Base-by-base conservation (phyloP, 495 filamentous ascomycete species). In the Cetradonia linearis region DNA sequence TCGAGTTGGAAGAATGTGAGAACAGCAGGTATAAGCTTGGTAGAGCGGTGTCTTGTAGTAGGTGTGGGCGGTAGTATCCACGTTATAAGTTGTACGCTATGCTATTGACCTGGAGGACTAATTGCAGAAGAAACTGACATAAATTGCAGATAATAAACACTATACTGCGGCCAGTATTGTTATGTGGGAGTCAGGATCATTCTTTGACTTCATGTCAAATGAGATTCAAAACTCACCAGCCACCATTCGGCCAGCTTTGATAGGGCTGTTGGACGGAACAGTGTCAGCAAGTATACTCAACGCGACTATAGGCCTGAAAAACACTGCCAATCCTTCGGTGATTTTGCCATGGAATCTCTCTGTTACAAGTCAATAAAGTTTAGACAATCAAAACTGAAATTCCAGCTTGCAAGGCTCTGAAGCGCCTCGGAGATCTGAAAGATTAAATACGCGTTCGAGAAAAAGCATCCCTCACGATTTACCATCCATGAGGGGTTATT, bases 141-240 rank as follows among this genome's bases (percentile, higher is more conserved):
- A 28, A 28, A 4, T 49, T 36, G n/a, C 7, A 38, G 54, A 30
- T 27, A 2, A 56, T 25, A 10, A 25, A 2, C 38, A 4, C 1
- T 31, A 11, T 33, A 5, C 3, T 38, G 27, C 34, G 4, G n/a
- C 13, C 5, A 25, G 9, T 8, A 14, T 56, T 56, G 14, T 56
- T 20, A 42, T 56, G 8, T 56, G 54, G 54, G 23, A 56, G 28
- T 20, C 54, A 27, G 54, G 38, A 23, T 40, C 54, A 2, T 44
- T 16, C 1, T 56, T 25, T 31, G 54, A 56, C 25, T 20, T 9
- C 9, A 1, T 56, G 11, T 56, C 31, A 1, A 56, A 56, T 42
- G 54, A 30, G 38, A 31, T 31, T 7, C 54, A 56, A 23, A 56
- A 56, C 23, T 5, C 5, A 20, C 54, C 54, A 27, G 2, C 0